A percentile compares a stretch with the other conserved stretches of the same genome.
These are phyloP conservation scores for Sporothrix euskadiensis DNA, from an alignment of 2,329 filamentous ascomycete genomes.

Conservation along the genomic window DNA sequence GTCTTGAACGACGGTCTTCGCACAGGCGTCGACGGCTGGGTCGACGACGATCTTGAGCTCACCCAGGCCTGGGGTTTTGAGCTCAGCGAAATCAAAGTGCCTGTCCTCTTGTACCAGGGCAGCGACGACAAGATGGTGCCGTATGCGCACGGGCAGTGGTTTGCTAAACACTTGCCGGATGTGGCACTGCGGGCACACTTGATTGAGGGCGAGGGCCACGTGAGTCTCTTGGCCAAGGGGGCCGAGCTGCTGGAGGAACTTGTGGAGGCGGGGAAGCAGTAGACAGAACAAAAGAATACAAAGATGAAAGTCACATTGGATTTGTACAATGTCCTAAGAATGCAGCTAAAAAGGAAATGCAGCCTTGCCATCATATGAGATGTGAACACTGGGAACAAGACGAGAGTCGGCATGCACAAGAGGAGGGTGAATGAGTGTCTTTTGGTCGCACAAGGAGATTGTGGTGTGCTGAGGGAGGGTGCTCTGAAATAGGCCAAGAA, in stretches of 20 bases:
- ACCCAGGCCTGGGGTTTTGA: constrained; percentile 6
- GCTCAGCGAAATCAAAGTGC: not conserved
- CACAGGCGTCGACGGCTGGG: constrained; percentile 15
- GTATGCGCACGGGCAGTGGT: constrained; percentile 10
- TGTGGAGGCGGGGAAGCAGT: not conserved
- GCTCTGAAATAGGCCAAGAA: not conserved
- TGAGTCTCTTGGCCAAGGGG: constrained; percentile 21
- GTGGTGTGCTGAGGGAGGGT: not conserved
- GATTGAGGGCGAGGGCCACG: constrained; percentile 19
- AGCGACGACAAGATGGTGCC: constrained; percentile 23
- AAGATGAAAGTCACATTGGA: not conserved
- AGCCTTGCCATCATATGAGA: not conserved
- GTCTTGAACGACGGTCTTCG: not conserved
- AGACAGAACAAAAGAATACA: not conserved
- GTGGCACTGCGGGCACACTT: not conserved
- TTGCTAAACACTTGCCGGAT: constrained; percentile 8
- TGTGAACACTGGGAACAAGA: too few species aligned
- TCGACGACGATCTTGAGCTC: constrained; percentile 22
- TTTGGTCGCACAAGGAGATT: not conserved
- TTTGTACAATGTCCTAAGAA: too few species aligned
- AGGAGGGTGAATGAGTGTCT: too few species aligned
- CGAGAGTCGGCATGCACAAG: too few species aligned
- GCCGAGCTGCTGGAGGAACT: constrained; percentile 3
- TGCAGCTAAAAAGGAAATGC: too few species aligned
- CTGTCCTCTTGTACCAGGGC: constrained; percentile 19